Conservation (phyloP, 2,329 filamentous ascomycete genomes). For the Penicillium sp. region DNA sequence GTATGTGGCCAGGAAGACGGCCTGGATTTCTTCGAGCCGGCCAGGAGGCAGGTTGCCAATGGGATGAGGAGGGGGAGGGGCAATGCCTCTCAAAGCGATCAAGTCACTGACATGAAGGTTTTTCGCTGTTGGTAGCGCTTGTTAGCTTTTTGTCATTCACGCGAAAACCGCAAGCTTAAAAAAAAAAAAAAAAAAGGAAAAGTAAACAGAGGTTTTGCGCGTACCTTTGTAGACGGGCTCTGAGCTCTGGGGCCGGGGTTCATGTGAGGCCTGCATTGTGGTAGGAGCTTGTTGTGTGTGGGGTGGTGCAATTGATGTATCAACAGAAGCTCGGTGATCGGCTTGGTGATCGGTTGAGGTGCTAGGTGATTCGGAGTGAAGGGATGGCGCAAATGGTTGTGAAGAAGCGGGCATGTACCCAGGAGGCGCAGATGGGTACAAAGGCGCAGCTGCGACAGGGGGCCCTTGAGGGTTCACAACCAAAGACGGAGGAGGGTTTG, state of each 20-base stretch:
- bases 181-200: background rate
- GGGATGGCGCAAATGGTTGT: conserved; percentile 40
- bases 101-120: conserved; percentile 74
- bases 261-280: conserved; percentile 34
- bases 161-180: background rate
- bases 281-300: conserved; percentile 32
- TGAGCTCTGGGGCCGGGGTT: conserved; percentile 22
- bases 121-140: conserved; percentile 49
- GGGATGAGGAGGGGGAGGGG: conserved; percentile 57
- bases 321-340: conserved; percentile 63
- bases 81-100: conserved; percentile 62
- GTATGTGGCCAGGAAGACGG: conserved; percentile 74
- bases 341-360: conserved; percentile 49
- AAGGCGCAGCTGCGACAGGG: conserved; percentile 24
- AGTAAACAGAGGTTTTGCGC: background rate
- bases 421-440: conserved; percentile 39
- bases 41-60: conserved; percentile 46
- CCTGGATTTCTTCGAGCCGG: conserved; percentile 66
- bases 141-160: conserved; percentile 42
- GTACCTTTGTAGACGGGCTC: conserved; percentile 25
- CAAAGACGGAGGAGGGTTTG: conserved; percentile 43
- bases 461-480: conserved; percentile 43
- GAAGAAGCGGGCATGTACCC: conserved; percentile 41
- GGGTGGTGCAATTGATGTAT: conserved; percentile 63
- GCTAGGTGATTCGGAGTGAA: conserved; percentile 38